Base-by-base conservation (phyloP, 179 eudicot genomes). In the Spinacia oleracea region DNA sequence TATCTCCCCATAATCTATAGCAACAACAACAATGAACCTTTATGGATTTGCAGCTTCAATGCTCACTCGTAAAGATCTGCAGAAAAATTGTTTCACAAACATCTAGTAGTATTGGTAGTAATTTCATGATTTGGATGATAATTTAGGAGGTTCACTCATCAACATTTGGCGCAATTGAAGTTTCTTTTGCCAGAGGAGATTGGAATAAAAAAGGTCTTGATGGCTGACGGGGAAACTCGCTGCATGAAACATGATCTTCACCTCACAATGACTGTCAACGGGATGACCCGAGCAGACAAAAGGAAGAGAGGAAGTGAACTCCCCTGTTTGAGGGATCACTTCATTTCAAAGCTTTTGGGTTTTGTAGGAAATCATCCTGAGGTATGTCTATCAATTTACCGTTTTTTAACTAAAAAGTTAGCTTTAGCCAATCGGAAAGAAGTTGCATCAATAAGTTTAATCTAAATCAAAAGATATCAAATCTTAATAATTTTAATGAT, bases 161-260 rank as follows among this genome's bases (percentile, higher is more conserved):
- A 82, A 40, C 97, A 93, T 83, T 86, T 96, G 85, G 96, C 96
- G 59, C 97, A 96, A 76, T 65, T 96, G 84, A 96, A 91, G 91
- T 93, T 81, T 75, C 88, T 96, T 78, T 81, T 96, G 73, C 96
- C 96, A 23, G 97, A 91, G 72, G 94, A 86, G 74, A 83, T 95
- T 82, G 89, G 80, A 75, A 59, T 91, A 15, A 86, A 82, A 82
- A 93, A 85, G 81, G 80, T 88, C 40, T 87, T 87, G 78, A 71
- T 75, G 58, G 89, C 81, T 14, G 96, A 93, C 73, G 96, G 93
- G 82, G 84, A 75, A 40, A 93, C 92, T 6, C 72, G 87, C 62
- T 90, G 93, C 77, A 89, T 91, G 98, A 90, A 87, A 84, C 81
- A 90, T 18, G 99, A 93, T 85, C 92, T 93, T 83, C 91, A 79